A percentile compares a stretch with the other conserved stretches of the same genome.
phyloP scores from a whole-genome alignment of 2,329 filamentous ascomycete genomes.

The Sarocladium kiliense region DNA sequence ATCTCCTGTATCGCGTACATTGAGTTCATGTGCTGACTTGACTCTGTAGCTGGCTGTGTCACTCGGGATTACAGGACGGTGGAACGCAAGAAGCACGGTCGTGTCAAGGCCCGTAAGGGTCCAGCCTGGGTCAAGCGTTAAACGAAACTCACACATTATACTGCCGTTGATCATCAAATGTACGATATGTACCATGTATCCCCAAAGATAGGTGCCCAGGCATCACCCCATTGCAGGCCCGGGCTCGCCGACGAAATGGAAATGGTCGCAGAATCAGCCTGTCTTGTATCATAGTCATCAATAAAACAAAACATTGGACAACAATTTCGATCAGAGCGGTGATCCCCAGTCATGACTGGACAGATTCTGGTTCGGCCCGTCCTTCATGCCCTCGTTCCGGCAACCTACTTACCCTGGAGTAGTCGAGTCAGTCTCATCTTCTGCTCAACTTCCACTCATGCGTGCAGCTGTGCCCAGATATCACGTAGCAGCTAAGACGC shows the following conservation, averaged over 20 bases:
- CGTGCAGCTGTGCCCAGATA: too few species aligned
- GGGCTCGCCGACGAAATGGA: not conserved
- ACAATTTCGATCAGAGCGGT: not conserved
- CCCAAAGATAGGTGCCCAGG: not conserved
- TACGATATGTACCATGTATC: not conserved
- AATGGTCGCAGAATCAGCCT: not conserved
- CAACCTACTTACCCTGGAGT: not conserved
- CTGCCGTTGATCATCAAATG: not conserved
- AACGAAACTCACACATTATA: constrained; percentile 8
- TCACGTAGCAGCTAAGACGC: too few species aligned
- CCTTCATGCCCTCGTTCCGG: too few species aligned
- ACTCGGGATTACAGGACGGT: constrained; percentile 88
- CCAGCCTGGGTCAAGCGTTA: constrained; percentile 93
- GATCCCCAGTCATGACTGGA: too few species aligned
- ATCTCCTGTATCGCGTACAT: not conserved
- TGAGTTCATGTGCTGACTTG: constrained; percentile 35
- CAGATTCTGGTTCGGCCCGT: too few species aligned
- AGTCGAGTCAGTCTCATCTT: too few species aligned
- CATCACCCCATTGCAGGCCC: not conserved
- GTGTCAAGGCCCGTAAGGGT: constrained; percentile 96
- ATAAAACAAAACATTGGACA: too few species aligned
- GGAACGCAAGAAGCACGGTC: constrained; percentile 96
- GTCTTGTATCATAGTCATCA: constrained; percentile 4
- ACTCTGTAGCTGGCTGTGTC: constrained; percentile 73
- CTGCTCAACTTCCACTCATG: too few species aligned